phyloP scores from a whole-genome alignment of 768 basidiomycete species.

The Mycena metata region DNA sequence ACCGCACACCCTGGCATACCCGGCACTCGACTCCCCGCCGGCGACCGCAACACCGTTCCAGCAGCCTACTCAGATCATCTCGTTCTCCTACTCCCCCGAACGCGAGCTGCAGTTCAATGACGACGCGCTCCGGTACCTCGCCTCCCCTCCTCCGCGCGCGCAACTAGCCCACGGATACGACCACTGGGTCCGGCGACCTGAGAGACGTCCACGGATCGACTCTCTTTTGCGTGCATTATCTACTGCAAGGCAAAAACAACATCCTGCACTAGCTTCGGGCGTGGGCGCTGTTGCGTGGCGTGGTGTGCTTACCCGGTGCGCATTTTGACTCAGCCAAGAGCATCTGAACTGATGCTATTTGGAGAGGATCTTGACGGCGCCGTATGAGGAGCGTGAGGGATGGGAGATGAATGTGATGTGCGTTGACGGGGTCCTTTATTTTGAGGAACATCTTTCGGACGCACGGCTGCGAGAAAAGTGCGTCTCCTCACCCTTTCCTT shows the following conservation, averaged over 20 bases:
- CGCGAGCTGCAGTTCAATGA: slow-evolving; percentile 75
- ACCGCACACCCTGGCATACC: slow-evolving; percentile 13
- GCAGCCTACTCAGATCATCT: slow-evolving; percentile 74
- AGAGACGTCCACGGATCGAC: slow-evolving; percentile 78
- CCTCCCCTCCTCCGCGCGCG: slow-evolving; percentile 74
- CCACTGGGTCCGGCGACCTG: slow-evolving; percentile 75
- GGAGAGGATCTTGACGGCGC: slow-evolving; percentile 81
- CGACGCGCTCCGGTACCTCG: slow-evolving; percentile 78
- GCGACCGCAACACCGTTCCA: slow-evolving; percentile 64
- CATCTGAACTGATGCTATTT: slow-evolving; percentile 32
- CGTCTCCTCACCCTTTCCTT: slow-evolving; percentile 38
- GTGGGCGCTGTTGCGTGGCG: slow-evolving; percentile 36
- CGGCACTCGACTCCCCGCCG: slow-evolving; percentile 8
- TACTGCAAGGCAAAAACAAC: slow-evolving; percentile 54
- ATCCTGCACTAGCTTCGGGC: slow-evolving; percentile 32
- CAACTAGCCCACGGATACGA: slow-evolving; percentile 81
- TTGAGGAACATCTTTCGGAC: slow-evolving; percentile 80
- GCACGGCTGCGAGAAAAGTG: slow-evolving; percentile 75
- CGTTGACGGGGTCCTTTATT: slow-evolving; percentile 75
- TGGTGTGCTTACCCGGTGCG: slow-evolving; percentile 34
- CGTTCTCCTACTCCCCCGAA: slow-evolving; percentile 77
- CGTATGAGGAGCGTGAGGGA: slow-evolving; percentile 84
- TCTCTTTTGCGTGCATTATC: slow-evolving; percentile 71
- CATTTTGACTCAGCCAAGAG: slow-evolving; percentile 27
- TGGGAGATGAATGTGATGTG: slow-evolving; percentile 91